Conservation (phyloP, 2,329 filamentous ascomycete species). For the Pseudophaeomoniella oleicola region DNA sequence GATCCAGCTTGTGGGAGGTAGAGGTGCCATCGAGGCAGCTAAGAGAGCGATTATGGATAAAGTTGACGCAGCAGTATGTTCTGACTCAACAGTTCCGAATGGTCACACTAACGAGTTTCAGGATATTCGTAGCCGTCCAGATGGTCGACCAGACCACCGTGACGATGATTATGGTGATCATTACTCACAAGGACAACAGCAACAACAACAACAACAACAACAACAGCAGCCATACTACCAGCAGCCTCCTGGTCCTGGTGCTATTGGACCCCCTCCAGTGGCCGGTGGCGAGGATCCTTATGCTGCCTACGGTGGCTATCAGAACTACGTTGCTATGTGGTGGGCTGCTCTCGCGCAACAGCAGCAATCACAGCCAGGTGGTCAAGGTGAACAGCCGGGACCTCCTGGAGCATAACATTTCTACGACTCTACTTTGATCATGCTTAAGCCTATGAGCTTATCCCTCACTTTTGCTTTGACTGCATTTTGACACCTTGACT, state of each 20-base stretch:
- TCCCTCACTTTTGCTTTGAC: no score
- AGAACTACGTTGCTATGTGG: constrained; percentile 68
- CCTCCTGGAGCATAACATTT: constrained; percentile 10
- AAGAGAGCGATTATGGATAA: constrained; percentile 83
- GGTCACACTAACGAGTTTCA: constrained; percentile 15
- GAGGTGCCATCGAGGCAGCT: constrained; percentile 63
- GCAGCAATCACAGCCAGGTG: constrained; percentile 23
- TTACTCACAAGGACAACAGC: constrained; percentile 33
- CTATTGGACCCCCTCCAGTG: constrained; percentile 35
- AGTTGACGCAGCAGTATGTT: constrained; percentile 70
- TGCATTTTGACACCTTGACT: no score
- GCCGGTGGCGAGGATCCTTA: constrained; percentile 51
- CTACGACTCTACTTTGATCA: constrained; percentile 8
- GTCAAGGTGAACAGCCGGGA: constrained; percentile 15
- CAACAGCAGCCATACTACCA: constrained; percentile 8
- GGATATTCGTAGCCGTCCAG: constrained; percentile 29
- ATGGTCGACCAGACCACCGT: constrained; percentile 23
- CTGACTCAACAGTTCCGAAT: constrained; percentile 8
- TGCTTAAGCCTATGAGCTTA: no score
- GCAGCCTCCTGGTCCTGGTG: constrained; percentile 13
- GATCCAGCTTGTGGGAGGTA: constrained; percentile 68
- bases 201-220: constrained; percentile 20
- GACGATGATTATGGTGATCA: constrained; percentile 20
- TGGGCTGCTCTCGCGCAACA: constrained; percentile 54
- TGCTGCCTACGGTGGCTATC: constrained; percentile 69